Base-by-base conservation (phyloP, 202 grass and related monocot species). In the Musa balbisiana region DNA sequence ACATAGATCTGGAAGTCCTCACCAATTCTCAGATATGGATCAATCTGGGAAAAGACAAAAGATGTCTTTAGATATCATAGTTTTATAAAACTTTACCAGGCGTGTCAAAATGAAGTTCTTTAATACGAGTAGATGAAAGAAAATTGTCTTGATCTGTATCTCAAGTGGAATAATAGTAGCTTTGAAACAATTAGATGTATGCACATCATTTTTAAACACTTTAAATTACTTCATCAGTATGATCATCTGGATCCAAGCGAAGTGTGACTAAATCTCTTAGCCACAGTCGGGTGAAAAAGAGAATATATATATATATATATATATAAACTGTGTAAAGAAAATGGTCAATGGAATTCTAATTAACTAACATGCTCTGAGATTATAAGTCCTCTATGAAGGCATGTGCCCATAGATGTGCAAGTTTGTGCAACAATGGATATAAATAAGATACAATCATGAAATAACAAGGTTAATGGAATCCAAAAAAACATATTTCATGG, bases 1-100 rank as follows among this genome's bases (percentile, higher is more conserved):
- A 85, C 83, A 73, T 98, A 98, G 53, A 94, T 78, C 83, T 93
- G 95, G 64, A 87, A 86, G 76, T 98, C 91, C 78, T 98, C 95
- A 52, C 87, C 91, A 83, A 94, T 86, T 81, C 85, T 88, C 69
- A 98, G 85, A 84, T 86, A 90, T 64, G 95, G 91, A 26, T 98
- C 95, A 67, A 94, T 82, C 91, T 98, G 81, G 71, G 74, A 83
- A 78, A 70, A n/a, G 76, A 76, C 63, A 16, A 56, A 13, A 26
- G 10, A 55, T 22, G 19, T 10, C 52, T 29, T 43, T 26, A 73
- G 22, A 51, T 51, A 56, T 56, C 1, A 43, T 9, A 70, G 2
- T 3, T 70, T 11, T 14, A 62, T 26, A 21, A 26, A 65, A 26
- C 23, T 26, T 12, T 65, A 65, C 2, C 10, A 0, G 62, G 25